Evolutionary conservation across 2,329 filamentous ascomycete species (phyloP).

Genomic region (Cladosporium cucumerinum): DNA sequence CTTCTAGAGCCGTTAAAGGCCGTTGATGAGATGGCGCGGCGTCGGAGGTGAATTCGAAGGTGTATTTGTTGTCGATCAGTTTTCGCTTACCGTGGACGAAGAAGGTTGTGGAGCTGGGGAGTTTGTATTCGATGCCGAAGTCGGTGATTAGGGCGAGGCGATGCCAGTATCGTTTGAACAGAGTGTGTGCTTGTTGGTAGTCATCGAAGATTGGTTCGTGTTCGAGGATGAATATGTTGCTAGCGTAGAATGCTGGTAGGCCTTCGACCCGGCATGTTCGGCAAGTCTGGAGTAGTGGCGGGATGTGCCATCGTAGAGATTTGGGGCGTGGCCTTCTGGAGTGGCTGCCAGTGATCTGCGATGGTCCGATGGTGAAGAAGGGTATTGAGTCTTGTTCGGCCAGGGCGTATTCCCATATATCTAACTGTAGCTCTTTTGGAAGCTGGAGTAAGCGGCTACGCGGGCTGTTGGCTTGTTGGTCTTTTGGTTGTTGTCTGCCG

Average conservation of each 20-base stretch:
- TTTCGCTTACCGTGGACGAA: neutral
- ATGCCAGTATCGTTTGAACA: neutral
- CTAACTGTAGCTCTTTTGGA: constrained; percentile 19
- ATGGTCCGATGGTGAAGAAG: neutral
- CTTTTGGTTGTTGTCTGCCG: neutral
- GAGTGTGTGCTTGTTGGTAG: neutral
- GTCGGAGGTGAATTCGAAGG: neutral
- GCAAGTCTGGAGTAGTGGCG: constrained; percentile 7
- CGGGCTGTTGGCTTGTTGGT: neutral
- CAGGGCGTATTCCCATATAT: constrained; percentile 25
- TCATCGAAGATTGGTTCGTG: neutral
- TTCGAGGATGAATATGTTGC: constrained; percentile 6
- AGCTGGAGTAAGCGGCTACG: constrained; percentile 16
- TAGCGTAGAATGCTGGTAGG: constrained; percentile 1
- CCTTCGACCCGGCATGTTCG: neutral
- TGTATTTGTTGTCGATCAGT: neutral
- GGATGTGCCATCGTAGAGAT: neutral
- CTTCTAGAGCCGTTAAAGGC: neutral
- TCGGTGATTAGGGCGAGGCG: neutral
- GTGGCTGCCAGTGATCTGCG: neutral
- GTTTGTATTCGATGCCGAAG: constrained; percentile 8
- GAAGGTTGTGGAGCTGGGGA: constrained; percentile 3
- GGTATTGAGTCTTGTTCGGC: constrained; percentile 18
- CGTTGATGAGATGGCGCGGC: constrained; percentile 6
- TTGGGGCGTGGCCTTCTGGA: neutral